Evolutionary conservation across 768 basidiomycete species (phyloP).

Genomic region (Tylopilus plumbeoviolaceoides): DNA sequence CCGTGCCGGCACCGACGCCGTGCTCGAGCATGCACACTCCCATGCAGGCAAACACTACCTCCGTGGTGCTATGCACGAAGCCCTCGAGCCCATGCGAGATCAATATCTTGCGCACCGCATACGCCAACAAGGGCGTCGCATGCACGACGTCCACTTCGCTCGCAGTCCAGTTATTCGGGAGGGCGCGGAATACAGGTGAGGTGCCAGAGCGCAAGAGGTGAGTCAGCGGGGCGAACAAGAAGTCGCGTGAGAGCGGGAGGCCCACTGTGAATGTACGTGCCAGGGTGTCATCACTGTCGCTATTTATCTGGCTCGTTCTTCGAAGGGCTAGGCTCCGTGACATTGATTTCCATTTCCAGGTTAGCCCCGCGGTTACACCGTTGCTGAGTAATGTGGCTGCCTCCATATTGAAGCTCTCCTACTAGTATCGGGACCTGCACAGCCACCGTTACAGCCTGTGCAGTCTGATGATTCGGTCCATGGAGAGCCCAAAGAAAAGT

Average conservation of each 20-base stretch:
- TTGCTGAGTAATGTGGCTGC: too few species aligned
- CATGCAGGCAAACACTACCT: constrained; percentile 75
- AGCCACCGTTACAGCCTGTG: too few species aligned
- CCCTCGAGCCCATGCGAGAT: constrained; percentile 36
- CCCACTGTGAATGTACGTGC: constrained; percentile 22
- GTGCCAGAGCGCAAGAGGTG: constrained; percentile 79
- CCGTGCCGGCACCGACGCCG: constrained; percentile 36
- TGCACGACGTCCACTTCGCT: constrained; percentile 77
- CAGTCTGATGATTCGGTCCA: too few species aligned
- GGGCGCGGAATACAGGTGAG: constrained; percentile 60
- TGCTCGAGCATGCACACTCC: constrained; percentile 96
- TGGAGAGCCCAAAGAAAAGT: too few species aligned
- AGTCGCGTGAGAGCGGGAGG: constrained; percentile 55
- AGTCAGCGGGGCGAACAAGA: constrained; percentile 66
- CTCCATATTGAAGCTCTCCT: too few species aligned
- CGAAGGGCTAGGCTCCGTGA: too few species aligned
- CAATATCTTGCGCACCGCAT: constrained; percentile 45
- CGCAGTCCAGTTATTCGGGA: constrained; percentile 71
- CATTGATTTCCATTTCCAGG: too few species aligned
- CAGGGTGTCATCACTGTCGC: background rate
- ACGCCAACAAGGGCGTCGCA: constrained; percentile 59
- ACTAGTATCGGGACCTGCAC: too few species aligned
- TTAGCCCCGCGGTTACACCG: too few species aligned
- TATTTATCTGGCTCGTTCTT: too few species aligned
- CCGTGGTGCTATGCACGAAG: constrained; percentile 26